phyloP scores from a whole-genome alignment of 768 basidiomycete species.

The Tulasnella sp. region DNA sequence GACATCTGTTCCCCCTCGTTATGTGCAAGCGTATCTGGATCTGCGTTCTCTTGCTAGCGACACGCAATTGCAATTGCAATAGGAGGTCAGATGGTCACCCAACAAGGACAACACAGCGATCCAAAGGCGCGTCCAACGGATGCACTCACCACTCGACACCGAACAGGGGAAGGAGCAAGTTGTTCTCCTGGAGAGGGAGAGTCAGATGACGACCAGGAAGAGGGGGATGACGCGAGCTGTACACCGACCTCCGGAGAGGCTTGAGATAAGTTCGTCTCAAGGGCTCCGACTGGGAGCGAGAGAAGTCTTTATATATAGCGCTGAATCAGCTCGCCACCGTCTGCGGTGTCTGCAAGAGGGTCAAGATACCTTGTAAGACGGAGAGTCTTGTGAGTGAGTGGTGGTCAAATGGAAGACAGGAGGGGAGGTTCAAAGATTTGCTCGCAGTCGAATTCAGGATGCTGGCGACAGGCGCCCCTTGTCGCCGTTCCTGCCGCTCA shows the following conservation, averaged over 20 bases:
- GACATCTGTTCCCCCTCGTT: neutral
- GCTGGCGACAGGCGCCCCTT: neutral
- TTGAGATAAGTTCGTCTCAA: slow-evolving; percentile 5
- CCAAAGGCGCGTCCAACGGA: neutral
- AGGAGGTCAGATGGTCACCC: neutral
- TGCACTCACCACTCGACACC: neutral
- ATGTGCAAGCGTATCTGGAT: neutral
- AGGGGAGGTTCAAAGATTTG: neutral
- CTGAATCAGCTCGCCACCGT: neutral
- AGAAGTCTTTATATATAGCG: neutral
- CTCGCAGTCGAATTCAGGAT: neutral
- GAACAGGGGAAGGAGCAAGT: neutral
- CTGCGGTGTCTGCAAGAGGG: neutral
- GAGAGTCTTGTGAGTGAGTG: neutral
- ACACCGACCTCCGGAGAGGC: neutral
- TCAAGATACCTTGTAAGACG: neutral
- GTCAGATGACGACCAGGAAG: neutral
- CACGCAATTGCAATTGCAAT: neutral
- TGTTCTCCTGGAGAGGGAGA: neutral
- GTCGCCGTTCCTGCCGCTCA: neutral
- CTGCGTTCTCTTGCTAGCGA: neutral
- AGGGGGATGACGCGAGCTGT: neutral
- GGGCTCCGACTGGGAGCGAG: neutral
- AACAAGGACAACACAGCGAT: neutral
- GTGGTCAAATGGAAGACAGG: neutral